Evolutionary conservation across 768 basidiomycete species (phyloP).

Genomic region (Mycena latifolia): DNA sequence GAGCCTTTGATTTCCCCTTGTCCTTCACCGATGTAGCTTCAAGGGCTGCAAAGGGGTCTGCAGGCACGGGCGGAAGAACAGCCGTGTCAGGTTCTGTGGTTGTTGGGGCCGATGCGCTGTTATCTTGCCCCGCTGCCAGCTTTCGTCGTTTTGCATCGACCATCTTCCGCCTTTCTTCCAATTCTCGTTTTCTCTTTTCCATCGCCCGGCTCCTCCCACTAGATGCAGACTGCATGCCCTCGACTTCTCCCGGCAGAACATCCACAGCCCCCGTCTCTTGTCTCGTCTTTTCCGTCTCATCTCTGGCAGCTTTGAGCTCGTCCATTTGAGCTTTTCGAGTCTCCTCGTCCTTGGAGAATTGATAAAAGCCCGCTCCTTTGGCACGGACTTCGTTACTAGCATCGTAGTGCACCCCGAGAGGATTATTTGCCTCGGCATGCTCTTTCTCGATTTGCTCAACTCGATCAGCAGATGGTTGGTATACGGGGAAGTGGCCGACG

Average conservation of each 20-base stretch:
- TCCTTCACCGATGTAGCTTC: conserved; percentile 48
- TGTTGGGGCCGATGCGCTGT: conserved; percentile 18
- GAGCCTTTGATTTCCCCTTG: conserved; percentile 41
- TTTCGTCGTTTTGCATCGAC: conserved; percentile 80
- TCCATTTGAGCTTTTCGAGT: conserved; percentile 86
- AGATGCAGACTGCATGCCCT: conserved; percentile 70
- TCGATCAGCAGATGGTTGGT: conserved; percentile 86
- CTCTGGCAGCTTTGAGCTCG: conserved; percentile 73
- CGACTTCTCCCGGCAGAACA: conserved; percentile 76
- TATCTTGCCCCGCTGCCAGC: conserved; percentile 40
- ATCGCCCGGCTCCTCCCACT: conserved; percentile 64
- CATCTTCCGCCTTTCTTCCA: conserved; percentile 74
- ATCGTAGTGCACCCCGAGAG: conserved; percentile 85
- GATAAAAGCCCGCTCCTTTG: conserved; percentile 92
- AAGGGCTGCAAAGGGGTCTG: conserved; percentile 65
- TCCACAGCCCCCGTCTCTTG: conserved; percentile 73
- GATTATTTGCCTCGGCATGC: conserved; percentile 78
- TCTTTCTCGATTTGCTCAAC: conserved; percentile 80
- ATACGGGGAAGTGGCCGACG: conserved; percentile 88
- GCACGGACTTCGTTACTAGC: conserved; percentile 85
- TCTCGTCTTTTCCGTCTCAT: conserved; percentile 77
- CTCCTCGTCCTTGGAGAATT: conserved; percentile 90
- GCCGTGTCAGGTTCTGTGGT: conserved; percentile 14
- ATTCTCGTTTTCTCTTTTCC: conserved; percentile 81
- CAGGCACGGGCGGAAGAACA: conserved; percentile 32